These are phyloP conservation scores for Podospora pseudocomata DNA, from an alignment of 495 filamentous ascomycete genomes.

Conservation along the genomic window DNA sequence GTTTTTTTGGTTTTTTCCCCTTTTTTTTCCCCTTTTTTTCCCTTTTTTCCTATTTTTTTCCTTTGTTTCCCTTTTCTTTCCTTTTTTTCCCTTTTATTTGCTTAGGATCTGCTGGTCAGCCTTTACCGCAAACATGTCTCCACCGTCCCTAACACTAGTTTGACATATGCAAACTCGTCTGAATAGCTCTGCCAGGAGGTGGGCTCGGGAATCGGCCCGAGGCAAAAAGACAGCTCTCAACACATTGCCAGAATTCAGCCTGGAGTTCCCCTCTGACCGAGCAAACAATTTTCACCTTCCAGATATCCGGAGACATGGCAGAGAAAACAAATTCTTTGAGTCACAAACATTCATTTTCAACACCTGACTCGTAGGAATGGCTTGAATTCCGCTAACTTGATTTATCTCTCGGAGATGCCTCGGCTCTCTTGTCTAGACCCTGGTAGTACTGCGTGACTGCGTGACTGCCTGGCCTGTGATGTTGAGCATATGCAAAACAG, in stretches of 20 bases:
- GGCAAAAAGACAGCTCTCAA: neutral
- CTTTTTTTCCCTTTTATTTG: too few species aligned
- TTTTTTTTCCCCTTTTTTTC: too few species aligned
- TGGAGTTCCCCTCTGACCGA: neutral
- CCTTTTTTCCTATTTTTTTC: too few species aligned
- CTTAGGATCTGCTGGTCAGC: too few species aligned
- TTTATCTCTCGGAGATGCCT: neutral
- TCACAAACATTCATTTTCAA: neutral
- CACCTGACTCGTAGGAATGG: neutral
- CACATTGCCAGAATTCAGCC: neutral
- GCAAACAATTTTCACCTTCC: neutral
- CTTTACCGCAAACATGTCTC: neutral
- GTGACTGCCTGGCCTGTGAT: neutral
- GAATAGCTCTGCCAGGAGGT: neutral
- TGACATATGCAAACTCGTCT: neutral
- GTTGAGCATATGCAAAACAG: neutral
- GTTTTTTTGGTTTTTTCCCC: too few species aligned
- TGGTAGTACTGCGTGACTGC: neutral
- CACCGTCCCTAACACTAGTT: too few species aligned
- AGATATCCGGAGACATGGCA: neutral
- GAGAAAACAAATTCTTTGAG: neutral
- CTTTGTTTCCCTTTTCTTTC: too few species aligned
- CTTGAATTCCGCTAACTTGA: neutral
- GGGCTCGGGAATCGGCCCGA: neutral
- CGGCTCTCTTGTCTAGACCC: neutral